Evolutionary conservation across 2,329 filamentous ascomycete genomes (phyloP).

Genomic region (Nothophoma quercina): DNA sequence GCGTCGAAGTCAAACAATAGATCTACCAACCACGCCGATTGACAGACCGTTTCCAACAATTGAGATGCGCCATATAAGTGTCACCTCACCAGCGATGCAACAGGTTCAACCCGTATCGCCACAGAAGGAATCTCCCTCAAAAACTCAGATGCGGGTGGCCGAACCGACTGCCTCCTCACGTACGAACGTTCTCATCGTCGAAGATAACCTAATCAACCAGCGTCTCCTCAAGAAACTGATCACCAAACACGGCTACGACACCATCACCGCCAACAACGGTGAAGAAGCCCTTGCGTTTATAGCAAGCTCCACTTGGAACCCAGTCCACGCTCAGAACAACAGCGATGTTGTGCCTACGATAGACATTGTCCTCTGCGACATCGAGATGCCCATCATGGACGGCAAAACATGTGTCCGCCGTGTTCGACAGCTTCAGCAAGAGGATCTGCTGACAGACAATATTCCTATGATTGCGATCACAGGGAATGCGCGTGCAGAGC

Average conservation of each 20-base stretch:
- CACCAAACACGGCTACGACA: constrained; percentile 30
- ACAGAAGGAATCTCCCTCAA: neutral
- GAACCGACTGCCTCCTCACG: neutral
- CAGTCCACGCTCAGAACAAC: neutral
- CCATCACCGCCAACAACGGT: constrained; percentile 38
- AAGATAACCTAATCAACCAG: constrained; percentile 47
- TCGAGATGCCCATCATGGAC: constrained; percentile 45
- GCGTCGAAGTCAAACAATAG: constrained; percentile 7
- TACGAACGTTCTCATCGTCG: constrained; percentile 36
- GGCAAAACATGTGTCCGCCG: constrained; percentile 27
- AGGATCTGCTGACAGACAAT: neutral
- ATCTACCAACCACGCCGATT: neutral
- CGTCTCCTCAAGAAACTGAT: constrained; percentile 37
- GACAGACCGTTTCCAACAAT: constrained; percentile 5
- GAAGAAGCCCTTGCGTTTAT: constrained; percentile 32
- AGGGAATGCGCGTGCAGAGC: constrained; percentile 41
- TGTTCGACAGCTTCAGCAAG: constrained; percentile 31
- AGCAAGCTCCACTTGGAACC: constrained; percentile 14
- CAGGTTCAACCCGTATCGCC: neutral
- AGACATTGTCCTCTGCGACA: constrained; percentile 31
- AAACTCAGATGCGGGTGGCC: neutral
- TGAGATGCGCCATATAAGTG: neutral
- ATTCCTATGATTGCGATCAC: constrained; percentile 40
- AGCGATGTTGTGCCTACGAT: neutral
- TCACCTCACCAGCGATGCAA: constrained; percentile 12